These are phyloP conservation scores for Dendryphion nanum DNA, from an alignment of 2,329 filamentous ascomycete species.

Conservation along the genomic window DNA sequence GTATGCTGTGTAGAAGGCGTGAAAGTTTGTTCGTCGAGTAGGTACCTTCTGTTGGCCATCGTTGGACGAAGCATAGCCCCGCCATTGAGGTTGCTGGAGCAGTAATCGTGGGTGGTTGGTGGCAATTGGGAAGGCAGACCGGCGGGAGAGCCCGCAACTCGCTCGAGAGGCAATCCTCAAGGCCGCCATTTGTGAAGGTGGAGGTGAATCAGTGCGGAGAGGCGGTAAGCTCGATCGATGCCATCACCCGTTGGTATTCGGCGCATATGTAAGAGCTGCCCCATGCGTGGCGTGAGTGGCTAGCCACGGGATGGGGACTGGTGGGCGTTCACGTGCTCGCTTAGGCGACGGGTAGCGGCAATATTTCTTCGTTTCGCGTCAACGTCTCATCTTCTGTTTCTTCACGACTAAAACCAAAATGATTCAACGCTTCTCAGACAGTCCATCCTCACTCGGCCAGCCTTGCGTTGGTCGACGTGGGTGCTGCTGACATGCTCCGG, in stretches of 20 bases:
- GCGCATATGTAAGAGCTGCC: not conserved
- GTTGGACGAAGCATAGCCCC: conserved; percentile 42
- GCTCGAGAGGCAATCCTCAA: conserved; percentile 41
- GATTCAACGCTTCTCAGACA: conserved; percentile 67
- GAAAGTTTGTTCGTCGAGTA: too few species aligned
- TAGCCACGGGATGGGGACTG: not conserved
- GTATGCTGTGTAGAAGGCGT: not conserved
- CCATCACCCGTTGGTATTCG: not conserved
- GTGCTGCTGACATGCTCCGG: conserved; percentile 51
- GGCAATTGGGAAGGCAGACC: conserved; percentile 24
- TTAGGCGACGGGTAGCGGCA: not conserved
- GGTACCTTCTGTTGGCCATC: conserved; percentile 53
- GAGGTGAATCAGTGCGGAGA: not conserved
- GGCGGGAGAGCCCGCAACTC: conserved; percentile 34
- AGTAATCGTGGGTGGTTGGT: conserved; percentile 31
- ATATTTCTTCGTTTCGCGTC: not conserved
- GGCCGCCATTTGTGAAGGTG: conserved; percentile 39
- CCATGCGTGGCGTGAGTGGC: not conserved
- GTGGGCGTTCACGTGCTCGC: not conserved
- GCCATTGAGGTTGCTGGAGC: conserved; percentile 28
- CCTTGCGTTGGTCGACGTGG: conserved; percentile 48
- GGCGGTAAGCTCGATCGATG: not conserved
- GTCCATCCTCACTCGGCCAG: conserved; percentile 53
- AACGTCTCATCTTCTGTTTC: conserved; percentile 36
- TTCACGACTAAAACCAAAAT: conserved; percentile 77